Percentiles rank a stretch among this genome's conserved stretches.
Evolutionary conservation across 306 rosid species (phyloP).

Genomic region (Acacia melanoxylon): DNA sequence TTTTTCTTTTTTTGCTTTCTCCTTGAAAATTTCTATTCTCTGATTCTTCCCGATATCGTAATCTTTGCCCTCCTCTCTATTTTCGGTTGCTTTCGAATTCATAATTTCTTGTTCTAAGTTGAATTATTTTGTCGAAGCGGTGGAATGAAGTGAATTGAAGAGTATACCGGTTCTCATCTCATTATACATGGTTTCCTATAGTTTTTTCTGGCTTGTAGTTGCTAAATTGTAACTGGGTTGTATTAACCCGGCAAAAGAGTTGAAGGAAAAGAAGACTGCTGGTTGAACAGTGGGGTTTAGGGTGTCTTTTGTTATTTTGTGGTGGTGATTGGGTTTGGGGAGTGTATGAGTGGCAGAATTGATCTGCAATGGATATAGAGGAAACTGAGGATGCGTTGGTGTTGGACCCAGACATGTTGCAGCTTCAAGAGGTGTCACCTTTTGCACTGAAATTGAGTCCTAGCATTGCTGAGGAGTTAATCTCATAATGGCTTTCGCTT

Average conservation of each 20-base stretch:
- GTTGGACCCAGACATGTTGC: constrained; percentile 76
- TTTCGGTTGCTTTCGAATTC: constrained; percentile 4
- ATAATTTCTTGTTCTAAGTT: constrained; percentile 17
- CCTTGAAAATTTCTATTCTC: background rate
- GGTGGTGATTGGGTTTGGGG: constrained; percentile 1
- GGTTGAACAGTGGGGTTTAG: constrained; percentile 43
- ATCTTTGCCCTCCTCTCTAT: background rate
- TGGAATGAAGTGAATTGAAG: background rate
- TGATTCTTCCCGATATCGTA: constrained; percentile 1
- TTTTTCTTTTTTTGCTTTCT: background rate
- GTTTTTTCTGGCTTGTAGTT: constrained; percentile 19
- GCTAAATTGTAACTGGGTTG: constrained; percentile 36
- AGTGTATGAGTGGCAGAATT: constrained; percentile 42
- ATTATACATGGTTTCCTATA: constrained; percentile 11
- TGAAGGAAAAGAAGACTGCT: constrained; percentile 32
- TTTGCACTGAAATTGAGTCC: constrained; percentile 60
- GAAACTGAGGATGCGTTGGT: constrained; percentile 45
- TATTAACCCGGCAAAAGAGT: constrained; percentile 9
- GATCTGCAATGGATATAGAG: constrained; percentile 65
- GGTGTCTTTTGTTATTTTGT: constrained; percentile 28
- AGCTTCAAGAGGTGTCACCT: constrained; percentile 74
- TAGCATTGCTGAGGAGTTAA: constrained; percentile 66
- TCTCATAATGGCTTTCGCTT: constrained; percentile 79
- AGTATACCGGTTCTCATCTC: background rate
- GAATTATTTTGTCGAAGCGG: constrained; percentile 19